These are phyloP conservation scores for Limnomonas spitsbergensis DNA, from an alignment of 139 green algal species.

Conservation along the genomic window DNA sequence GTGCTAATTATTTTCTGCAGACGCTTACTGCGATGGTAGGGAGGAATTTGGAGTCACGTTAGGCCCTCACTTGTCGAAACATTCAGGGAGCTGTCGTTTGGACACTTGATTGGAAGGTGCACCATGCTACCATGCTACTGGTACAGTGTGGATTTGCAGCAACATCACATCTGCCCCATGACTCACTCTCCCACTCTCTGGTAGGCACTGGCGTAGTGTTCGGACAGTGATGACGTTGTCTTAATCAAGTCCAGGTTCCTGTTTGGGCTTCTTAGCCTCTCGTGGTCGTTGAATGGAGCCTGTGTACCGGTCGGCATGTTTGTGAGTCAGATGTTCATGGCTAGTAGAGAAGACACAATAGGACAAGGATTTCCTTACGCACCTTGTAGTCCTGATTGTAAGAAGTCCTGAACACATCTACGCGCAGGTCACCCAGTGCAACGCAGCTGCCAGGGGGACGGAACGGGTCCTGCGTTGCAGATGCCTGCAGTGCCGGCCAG, in stretches of 20 bases:
- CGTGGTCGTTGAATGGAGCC: slow-evolving; percentile 47
- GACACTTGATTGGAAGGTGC: too few species aligned
- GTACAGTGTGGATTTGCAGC: too few species aligned
- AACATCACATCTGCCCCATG: too few species aligned
- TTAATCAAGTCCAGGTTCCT: slow-evolving; percentile 66
- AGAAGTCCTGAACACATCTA: slow-evolving; percentile 64
- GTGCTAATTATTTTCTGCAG: slow-evolving; percentile 69
- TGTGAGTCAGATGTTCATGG: slow-evolving; percentile 1
- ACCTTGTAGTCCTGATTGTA: slow-evolving; percentile 61
- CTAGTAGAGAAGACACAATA: too few species aligned
- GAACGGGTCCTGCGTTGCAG: slow-evolving; percentile 51
- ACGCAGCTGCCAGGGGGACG: slow-evolving; percentile 64
- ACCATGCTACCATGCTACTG: too few species aligned
- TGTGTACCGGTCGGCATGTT: not conserved
- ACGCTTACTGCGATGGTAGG: slow-evolving; percentile 50
- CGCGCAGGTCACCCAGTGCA: slow-evolving; percentile 57
- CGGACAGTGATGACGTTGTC: slow-evolving; percentile 50
- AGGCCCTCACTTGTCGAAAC: not conserved
- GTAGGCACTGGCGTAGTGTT: slow-evolving; percentile 61
- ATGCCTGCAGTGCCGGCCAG: slow-evolving; percentile 58
- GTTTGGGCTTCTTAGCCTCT: slow-evolving; percentile 65
- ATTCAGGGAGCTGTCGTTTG: too few species aligned
- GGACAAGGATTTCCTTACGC: not conserved
- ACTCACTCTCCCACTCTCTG: slow-evolving; percentile 68
- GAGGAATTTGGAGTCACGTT: not conserved